Percentiles rank a stretch among this genome's conserved stretches.
Conservation (phyloP, 495 filamentous ascomycete species). For the Hyaloscypha variabilis region DNA sequence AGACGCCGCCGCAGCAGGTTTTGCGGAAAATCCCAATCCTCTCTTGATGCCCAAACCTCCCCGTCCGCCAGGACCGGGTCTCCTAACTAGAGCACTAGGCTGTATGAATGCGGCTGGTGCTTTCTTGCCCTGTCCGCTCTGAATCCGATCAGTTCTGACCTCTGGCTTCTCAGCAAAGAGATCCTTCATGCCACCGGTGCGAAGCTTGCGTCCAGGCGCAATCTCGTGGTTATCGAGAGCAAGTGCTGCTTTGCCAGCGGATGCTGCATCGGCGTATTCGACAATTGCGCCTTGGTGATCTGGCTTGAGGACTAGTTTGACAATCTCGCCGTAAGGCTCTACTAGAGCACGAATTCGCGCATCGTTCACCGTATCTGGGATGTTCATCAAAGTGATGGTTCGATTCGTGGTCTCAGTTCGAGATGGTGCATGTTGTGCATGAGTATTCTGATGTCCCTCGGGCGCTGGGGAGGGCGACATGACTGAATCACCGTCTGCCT, state of each 20-base stretch:
- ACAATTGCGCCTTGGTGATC: conserved; percentile 86
- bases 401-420: conserved; percentile 52
- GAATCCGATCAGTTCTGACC: conserved; percentile 51
- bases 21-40: conserved; percentile 45
- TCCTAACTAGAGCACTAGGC: conserved; percentile 53
- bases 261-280: conserved; percentile 71
- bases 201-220: conserved; percentile 61
- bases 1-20: conserved; percentile 35
- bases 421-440: conserved; percentile 31
- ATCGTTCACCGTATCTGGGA: conserved; percentile 75
- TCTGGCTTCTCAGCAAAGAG: conserved; percentile 58
- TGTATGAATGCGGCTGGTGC: conserved; percentile 44
- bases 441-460: conserved; percentile 23
- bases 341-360: conserved; percentile 65
- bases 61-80: conserved; percentile 57
- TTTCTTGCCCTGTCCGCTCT: conserved; percentile 45
- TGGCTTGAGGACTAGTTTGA: conserved; percentile 71
- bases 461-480: conserved; percentile 35
- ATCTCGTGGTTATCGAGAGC: conserved; percentile 75
- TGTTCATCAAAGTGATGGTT: conserved; percentile 64
- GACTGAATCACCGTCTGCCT: conserved; percentile 35
- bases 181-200: conserved; percentile 69
- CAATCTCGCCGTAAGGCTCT: conserved; percentile 62
- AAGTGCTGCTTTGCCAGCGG: conserved; percentile 74
- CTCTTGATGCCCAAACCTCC: conserved; percentile 61